Evolutionary conservation across 1,284 basidiomycete genomes (phyloP), one percentile per base, ranked within the genome.

Genomic region (Rhodotorula sp.): DNA sequence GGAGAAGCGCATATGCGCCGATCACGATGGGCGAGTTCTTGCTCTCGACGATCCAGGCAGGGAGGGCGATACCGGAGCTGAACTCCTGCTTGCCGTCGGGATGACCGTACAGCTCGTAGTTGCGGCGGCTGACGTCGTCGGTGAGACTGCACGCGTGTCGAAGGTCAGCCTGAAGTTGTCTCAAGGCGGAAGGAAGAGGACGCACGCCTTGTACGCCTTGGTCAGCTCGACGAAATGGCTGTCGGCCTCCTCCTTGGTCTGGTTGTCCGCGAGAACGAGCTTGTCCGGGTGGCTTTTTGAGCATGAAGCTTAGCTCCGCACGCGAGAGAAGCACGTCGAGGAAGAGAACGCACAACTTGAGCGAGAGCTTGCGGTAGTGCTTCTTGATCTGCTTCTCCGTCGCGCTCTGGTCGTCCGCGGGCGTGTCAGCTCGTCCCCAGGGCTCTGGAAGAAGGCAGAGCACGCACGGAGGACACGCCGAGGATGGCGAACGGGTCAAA

Each of bases 401-500:
- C 1, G 86, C 80, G 48, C 87, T 86, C 90, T 89, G 76, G 2
- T 53, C 4, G 37, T 34, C 7, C 22, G 37, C 12, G 9, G 0
- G 4, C 25, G 29, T 0, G 22, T 32, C 25, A 46, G 39, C 13
- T 34, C 6, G 34, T 8, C 7, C 25, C 13, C 15, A 32, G 13
- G 25, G 25, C 13, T 9, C 25, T 19, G 13, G 27, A 10, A 10
- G 4, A 17, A 10, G 41, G 5, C 32, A 32, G 37, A 36, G 9
- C 13, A 79, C 84, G 70, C 75, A 91, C 91, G n/a, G 84, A 81
- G 22, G 84, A 85, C 72, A 99, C 87, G 36, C 91, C 94, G 39
- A 99, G 86, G 78, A 99, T 96, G 79, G 94, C 89, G 78, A 96
- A 99, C 1, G 97, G 97, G 81, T 99, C 88, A 81, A 98, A 99